These are phyloP conservation scores for Cryoendolithus antarcticus DNA, from an alignment of 2,329 filamentous ascomycete genomes.

Conservation along the genomic window DNA sequence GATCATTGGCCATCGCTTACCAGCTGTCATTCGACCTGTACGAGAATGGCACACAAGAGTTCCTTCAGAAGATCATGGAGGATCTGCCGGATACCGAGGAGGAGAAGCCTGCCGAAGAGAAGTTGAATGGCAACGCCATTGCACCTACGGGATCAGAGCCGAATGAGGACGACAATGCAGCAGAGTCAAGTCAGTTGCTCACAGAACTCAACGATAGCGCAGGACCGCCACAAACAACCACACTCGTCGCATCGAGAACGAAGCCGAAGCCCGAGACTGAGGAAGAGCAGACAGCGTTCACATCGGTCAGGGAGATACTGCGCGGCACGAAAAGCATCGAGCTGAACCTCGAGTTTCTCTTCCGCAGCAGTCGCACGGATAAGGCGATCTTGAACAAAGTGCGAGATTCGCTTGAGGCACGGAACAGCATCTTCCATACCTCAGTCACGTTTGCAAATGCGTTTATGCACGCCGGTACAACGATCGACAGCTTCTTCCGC, in stretches of 20 bases:
- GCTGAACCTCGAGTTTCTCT: conserved; percentile 90
- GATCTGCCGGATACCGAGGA: conserved; percentile 50
- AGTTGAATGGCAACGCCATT: conserved; percentile 27
- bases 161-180: conserved; percentile 33
- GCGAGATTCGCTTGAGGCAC: conserved; percentile 83
- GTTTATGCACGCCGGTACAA: conserved; percentile 98
- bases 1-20: conserved; percentile 76
- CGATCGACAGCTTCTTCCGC: conserved; percentile 95
- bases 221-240: conserved; percentile 43
- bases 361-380: conserved; percentile 88
- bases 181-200: conserved; percentile 48
- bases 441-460: conserved; percentile 95
- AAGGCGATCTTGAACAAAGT: conserved; percentile 90
- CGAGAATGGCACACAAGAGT: conserved; percentile 97
- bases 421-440: conserved; percentile 97
- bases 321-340: conserved; percentile 89
- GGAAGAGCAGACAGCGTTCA: conserved; percentile 42
- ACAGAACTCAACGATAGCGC: conserved; percentile 43
- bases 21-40: conserved; percentile 97
- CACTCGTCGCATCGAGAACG: conserved; percentile 28
- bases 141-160: conserved; percentile 20
- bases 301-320: conserved; percentile 50
- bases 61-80: conserved; percentile 77
- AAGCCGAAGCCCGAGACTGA: conserved; percentile 33
- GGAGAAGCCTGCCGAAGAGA: conserved; percentile 27